Percentiles rank a stretch among this genome's conserved stretches.
Evolutionary conservation across 768 basidiomycete species (phyloP).

Genomic region (Cyclocybe cylindracea): DNA sequence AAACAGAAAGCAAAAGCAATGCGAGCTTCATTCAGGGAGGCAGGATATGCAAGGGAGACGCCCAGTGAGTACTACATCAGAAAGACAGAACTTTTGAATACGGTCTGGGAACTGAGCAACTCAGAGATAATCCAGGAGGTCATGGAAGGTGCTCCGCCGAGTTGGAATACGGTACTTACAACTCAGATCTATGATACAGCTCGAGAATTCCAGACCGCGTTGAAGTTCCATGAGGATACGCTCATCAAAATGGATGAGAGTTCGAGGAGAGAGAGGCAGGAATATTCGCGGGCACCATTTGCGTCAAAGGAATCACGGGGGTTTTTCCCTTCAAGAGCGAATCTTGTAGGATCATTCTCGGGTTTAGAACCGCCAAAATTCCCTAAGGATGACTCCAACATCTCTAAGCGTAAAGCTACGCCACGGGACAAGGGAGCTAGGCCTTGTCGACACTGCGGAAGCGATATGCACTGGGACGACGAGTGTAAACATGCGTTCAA

Average conservation of each 20-base stretch:
- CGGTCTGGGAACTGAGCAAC: slow-evolving; percentile 14
- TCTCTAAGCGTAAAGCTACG: slow-evolving; percentile 11
- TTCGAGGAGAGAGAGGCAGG: neutral
- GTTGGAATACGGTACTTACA: slow-evolving; percentile 26
- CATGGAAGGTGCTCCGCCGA: slow-evolving; percentile 31
- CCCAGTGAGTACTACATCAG: slow-evolving; percentile 37
- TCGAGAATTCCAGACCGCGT: slow-evolving; percentile 20
- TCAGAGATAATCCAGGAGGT: slow-evolving; percentile 34
- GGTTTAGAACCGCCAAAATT: slow-evolving; percentile 12
- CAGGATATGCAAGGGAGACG: slow-evolving; percentile 21
- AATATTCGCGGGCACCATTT: neutral
- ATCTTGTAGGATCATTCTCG: slow-evolving; percentile 5
- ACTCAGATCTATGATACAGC: slow-evolving; percentile 18
- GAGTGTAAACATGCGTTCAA: slow-evolving; percentile 28
- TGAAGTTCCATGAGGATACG: slow-evolving; percentile 23
- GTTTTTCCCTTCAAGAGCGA: neutral
- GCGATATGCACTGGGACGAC: slow-evolving; percentile 32
- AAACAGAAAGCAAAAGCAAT: slow-evolving; percentile 26
- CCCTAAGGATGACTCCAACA: slow-evolving; percentile 22
- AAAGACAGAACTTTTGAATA: slow-evolving; percentile 23
- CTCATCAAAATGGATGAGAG: slow-evolving; percentile 12
- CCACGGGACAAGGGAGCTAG: slow-evolving; percentile 23
- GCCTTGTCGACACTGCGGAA: slow-evolving; percentile 34
- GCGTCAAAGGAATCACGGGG: neutral
- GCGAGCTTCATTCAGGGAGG: slow-evolving; percentile 27